Base-by-base conservation (phyloP, 2,329 filamentous ascomycete species). In the Cytospora paraplurivora region DNA sequence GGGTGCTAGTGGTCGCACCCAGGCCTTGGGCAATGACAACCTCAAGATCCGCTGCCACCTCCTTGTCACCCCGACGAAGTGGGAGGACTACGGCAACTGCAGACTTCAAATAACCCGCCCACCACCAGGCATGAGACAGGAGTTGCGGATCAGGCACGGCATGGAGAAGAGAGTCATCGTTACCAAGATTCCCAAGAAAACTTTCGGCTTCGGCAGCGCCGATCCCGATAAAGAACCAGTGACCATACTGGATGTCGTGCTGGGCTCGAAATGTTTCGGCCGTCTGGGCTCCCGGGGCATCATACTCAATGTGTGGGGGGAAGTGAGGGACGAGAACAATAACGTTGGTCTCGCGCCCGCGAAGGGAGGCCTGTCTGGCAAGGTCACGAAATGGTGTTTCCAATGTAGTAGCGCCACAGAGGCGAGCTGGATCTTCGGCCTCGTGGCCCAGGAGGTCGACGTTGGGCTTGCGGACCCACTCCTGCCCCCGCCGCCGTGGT, bases 61-160 rank as follows among this genome's bases (percentile, higher is more conserved):
- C 56, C 88, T 94, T 56, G 89, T 93, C 65, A 81, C 85, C 1
- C 81, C 86, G 13, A 87, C 87, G 56, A 94, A 94, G 73, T 99
- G 95, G 95, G 88, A 92, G 66, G 93, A 98, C 73, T 88, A 93
- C 79, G 94, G 95, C 68, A 88, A 91, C 69, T 96, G 93, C 65
- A 83, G 87, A 44, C 79, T 99, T 65, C 92, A 90, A 17, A 92
- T 99, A 71, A 87, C 93, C 73, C 85, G 87, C 19, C 90, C 92
- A n/a, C 88, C 82, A 58, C 84, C 77, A 41, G 85, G 85, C 7
- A 84, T 83, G 74, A 79, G 79, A 50, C 85, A 84, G 76, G 85
- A 82, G 64, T 80, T 86, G 60, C 79, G 81, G 49, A 84, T 84
- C 67, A 81, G 87, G 66, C 83, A 88, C 69, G 87, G 88, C 19